Percentiles rank a stretch among this genome's conserved stretches.
Conservation (phyloP, 2,329 filamentous ascomycete genomes). For the Trichophaea hybrida region DNA sequence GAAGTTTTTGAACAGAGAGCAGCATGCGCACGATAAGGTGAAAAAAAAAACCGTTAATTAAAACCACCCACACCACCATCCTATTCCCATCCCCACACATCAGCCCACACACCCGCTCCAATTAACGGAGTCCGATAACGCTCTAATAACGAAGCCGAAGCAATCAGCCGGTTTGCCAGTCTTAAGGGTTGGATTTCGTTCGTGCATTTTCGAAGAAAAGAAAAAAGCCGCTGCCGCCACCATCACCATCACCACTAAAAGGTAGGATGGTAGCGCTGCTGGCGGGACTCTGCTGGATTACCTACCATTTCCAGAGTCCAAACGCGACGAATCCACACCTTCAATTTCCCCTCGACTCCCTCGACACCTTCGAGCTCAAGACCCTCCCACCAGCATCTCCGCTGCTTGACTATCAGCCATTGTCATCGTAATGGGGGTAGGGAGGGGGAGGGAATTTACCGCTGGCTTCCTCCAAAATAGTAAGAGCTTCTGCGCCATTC, state of each 20-base stretch:
- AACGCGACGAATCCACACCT: constrained; percentile 95
- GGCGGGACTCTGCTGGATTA: background rate
- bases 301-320: constrained; percentile 87
- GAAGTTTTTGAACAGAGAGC: background rate
- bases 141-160: constrained; percentile 5
- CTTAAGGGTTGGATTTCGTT: background rate
- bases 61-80: background rate
- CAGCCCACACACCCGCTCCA: background rate
- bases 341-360: constrained; percentile 78
- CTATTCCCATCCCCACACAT: background rate
- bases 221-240: background rate
- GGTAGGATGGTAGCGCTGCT: background rate
- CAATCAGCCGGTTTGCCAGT: background rate
- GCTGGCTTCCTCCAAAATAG: constrained; percentile 98
- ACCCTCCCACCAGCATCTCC: constrained; percentile 98
- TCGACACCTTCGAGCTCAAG: constrained; percentile 81
- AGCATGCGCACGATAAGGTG: background rate
- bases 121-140: constrained; percentile 22
- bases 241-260: background rate
- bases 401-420: constrained; percentile 25
- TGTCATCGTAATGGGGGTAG: background rate
- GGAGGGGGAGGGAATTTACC: constrained; percentile 14
- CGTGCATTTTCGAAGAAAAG: background rate
- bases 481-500: constrained; percentile 95
- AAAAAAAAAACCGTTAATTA: background rate